Conservation (phyloP, 2,329 filamentous ascomycete species). For the Beauveria brongniartii region DNA sequence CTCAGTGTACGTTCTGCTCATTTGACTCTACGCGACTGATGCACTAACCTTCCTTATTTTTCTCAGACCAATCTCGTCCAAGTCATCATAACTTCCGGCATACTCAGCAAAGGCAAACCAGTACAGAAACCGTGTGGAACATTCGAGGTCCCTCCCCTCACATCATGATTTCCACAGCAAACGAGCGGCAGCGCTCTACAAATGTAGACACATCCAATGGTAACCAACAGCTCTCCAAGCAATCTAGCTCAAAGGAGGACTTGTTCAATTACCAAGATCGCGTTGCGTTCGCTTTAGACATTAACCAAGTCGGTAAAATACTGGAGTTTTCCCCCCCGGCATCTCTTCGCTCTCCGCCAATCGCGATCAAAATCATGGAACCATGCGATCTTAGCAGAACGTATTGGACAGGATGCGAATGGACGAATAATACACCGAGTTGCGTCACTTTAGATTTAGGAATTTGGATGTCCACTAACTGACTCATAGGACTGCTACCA, state of each 20-base stretch:
- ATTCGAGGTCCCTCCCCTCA: constrained; percentile 62
- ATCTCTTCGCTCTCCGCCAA: background rate
- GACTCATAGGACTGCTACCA: background rate
- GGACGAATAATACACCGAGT: constrained; percentile 16
- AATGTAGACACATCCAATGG: background rate
- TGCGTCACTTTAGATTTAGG: constrained; percentile 15
- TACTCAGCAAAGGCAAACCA: constrained; percentile 40
- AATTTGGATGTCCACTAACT: background rate
- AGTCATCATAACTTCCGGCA: background rate
- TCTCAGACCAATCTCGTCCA: background rate
- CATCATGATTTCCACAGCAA: constrained; percentile 29
- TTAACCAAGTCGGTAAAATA: constrained; percentile 62
- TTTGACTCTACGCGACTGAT: background rate
- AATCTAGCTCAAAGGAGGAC: constrained; percentile 49
- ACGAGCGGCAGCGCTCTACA: background rate
- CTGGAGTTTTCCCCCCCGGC: constrained; percentile 41
- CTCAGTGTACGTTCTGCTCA: background rate
- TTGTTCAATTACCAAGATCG: constrained; percentile 62
- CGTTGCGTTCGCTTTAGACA: constrained; percentile 71
- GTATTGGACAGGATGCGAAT: constrained; percentile 20
- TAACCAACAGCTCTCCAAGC: constrained; percentile 49
- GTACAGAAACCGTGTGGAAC: constrained; percentile 65
- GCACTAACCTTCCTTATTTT: background rate
- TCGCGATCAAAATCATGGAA: background rate
- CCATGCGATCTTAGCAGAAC: constrained; percentile 13